Evolutionary conservation across 2,329 filamentous ascomycete species (phyloP), one percentile per base, ranked within the genome.

Genomic region (Neofusicoccum kwambonambiense): DNA sequence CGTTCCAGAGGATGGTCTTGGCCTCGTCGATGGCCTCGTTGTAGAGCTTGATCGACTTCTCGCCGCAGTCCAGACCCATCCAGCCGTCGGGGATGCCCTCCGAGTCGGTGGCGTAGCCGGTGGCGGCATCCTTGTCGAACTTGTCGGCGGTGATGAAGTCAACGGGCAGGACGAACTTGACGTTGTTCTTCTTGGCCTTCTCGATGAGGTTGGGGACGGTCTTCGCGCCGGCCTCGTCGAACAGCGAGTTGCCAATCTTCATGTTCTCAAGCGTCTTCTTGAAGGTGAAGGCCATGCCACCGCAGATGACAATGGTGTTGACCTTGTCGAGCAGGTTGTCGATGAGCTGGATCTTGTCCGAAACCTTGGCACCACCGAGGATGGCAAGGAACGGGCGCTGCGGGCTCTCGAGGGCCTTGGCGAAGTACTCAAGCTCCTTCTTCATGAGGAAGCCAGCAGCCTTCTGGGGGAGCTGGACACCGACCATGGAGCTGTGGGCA

Each of bases 371-470:
- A 72, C 95, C 95, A 73, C 95, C 95, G 62, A 99, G 91, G 77
- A 99, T 99, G 78, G 95, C 96, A 63, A 99, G 89, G 91, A 99
- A 99, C 67, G 95, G 95, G 65, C 94, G 89, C 83, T 96, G 86
- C 68, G 95, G 95, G 73, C 86, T 88, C 84, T 99, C 95, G 67
- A 99, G 90, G 44, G 93, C 95, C 84, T 97, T 88, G 70, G 95
- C 95, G 78, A 99, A 99, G 89, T 99, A 99, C 78, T 99, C 95
- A 69, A 99, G 90, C 83, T 99, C 95, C 86, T 98, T 99, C 90
- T 99, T 99, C 86, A 99, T 93, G 75, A 99, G 89, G 89, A 97
- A 99, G 68, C 95, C 95, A 65, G 94, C 92, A 9, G 95, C 95
- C 86, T 97, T 97, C 80, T 98, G 92, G 72, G 94, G 93, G 56